Conservation (phyloP, 345 rosid genomes). For the Syzygium oleosum region DNA sequence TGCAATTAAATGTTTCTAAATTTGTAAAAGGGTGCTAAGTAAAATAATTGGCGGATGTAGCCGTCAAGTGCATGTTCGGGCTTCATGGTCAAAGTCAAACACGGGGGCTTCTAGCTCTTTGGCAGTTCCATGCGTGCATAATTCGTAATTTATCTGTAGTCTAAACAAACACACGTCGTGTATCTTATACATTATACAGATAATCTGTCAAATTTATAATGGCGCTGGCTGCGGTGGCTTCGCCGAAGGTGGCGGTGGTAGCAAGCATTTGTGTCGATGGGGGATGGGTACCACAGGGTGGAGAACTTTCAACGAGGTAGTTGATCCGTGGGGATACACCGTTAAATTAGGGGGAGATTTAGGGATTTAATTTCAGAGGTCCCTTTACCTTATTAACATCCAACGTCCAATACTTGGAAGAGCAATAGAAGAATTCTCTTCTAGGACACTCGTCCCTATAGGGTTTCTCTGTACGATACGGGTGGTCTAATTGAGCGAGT, state of each 20-base stretch:
- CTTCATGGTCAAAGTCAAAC: neutral
- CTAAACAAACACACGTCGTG: neutral
- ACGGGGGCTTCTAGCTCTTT: neutral
- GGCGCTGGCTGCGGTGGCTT: neutral
- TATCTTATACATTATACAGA: neutral
- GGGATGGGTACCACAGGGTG: neutral
- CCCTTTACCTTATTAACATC: neutral
- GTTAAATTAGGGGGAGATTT: neutral
- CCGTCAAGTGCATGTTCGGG: neutral
- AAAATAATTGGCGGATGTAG: neutral
- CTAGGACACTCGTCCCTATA: neutral
- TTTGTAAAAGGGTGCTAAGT: neutral
- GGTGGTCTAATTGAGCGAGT: neutral
- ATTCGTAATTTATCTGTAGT: neutral
- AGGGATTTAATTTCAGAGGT: neutral
- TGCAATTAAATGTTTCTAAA: neutral
- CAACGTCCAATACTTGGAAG: neutral
- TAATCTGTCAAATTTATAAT: neutral
- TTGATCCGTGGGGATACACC: too few species aligned
- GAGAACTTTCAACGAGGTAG: neutral
- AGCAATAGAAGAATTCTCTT: neutral
- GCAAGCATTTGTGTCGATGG: neutral
- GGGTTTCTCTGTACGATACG: neutral
- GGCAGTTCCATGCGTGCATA: neutral
- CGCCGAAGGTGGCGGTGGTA: neutral